Conservation (phyloP, 441 rosid species). For the Erysimum cheiri region DNA sequence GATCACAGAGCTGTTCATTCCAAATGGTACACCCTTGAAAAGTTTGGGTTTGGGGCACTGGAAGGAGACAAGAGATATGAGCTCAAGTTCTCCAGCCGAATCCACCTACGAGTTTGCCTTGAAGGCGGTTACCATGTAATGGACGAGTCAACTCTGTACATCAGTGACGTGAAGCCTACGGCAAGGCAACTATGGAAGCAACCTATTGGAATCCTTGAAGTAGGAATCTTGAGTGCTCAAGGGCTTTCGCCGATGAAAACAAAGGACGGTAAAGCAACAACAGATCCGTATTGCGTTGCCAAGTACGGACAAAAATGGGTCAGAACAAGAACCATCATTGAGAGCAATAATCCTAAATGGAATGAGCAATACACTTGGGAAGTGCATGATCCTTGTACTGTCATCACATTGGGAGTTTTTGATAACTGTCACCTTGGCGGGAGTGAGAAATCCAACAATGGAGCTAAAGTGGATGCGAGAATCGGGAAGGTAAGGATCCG, state of each 20-base stretch:
- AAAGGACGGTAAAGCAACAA: conserved; percentile 56
- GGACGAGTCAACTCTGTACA: conserved; percentile 70
- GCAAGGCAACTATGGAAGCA: conserved; percentile 73
- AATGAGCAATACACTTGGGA: conserved; percentile 80
- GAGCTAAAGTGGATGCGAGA: conserved; percentile 57
- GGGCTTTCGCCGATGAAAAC: conserved; percentile 69
- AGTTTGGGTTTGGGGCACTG: conserved; percentile 59
- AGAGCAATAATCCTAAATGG: conserved; percentile 68
- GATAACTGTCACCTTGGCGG: conserved; percentile 74
- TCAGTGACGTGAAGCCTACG: conserved; percentile 72
- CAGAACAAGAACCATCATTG: conserved; percentile 65
- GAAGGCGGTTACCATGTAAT: conserved; percentile 77
- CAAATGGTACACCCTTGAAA: conserved; percentile 68
- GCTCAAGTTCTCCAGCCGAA: conserved; percentile 62
- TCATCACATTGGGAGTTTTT: conserved; percentile 65
- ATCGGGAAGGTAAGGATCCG: conserved; percentile 72
- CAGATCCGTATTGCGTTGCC: conserved; percentile 72
- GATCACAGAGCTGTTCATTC: conserved; percentile 64
- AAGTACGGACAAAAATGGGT: conserved; percentile 77
- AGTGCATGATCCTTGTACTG: conserved; percentile 68
- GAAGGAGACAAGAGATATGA: conserved; percentile 73
- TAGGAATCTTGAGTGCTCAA: conserved; percentile 68
- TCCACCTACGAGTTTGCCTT: conserved; percentile 61
- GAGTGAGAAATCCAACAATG: conserved; percentile 52
- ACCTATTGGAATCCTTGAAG: conserved; percentile 70